phyloP scores from a whole-genome alignment of 345 rosid species.

The Brassica cretica region DNA sequence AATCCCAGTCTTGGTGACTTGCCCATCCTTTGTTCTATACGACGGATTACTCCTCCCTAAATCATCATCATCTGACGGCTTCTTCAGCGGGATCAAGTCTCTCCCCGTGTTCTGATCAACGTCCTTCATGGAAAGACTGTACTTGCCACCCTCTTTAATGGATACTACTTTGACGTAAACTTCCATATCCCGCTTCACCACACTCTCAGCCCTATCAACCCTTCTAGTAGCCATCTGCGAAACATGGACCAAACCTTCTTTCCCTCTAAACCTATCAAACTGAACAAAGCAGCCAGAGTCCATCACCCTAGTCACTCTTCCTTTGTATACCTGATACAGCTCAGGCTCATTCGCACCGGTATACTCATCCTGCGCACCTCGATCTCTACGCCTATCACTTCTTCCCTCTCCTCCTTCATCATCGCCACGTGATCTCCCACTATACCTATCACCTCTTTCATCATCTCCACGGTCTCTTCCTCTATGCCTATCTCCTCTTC shows the following conservation, averaged over 20 bases:
- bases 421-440: constrained; percentile 22
- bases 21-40: constrained; percentile 54
- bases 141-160: constrained; percentile 46
- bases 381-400: constrained; percentile 36
- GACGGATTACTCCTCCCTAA: constrained; percentile 57
- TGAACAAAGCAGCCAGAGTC: constrained; percentile 83
- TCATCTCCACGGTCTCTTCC: constrained; percentile 17
- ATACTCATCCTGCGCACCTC: constrained; percentile 33
- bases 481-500: constrained; percentile 15
- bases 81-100: constrained; percentile 79
- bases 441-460: constrained; percentile 31
- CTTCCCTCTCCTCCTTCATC: constrained; percentile 22
- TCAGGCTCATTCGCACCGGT: constrained; percentile 54
- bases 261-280: constrained; percentile 71
- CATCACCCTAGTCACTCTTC: constrained; percentile 83
- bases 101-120: constrained; percentile 82
- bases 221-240: constrained; percentile 79
- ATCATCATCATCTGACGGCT: constrained; percentile 55
- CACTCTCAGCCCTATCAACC: constrained; percentile 49
- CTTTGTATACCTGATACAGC: constrained; percentile 73
- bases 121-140: constrained; percentile 78
- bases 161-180: constrained; percentile 84
- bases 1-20: constrained; percentile 59
- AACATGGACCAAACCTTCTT: constrained; percentile 88
- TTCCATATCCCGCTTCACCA: constrained; percentile 72